Evolutionary conservation across 257 asterid species (phyloP), one percentile per base, ranked within the genome.

Genomic region (Gynochthodes officinalis): DNA sequence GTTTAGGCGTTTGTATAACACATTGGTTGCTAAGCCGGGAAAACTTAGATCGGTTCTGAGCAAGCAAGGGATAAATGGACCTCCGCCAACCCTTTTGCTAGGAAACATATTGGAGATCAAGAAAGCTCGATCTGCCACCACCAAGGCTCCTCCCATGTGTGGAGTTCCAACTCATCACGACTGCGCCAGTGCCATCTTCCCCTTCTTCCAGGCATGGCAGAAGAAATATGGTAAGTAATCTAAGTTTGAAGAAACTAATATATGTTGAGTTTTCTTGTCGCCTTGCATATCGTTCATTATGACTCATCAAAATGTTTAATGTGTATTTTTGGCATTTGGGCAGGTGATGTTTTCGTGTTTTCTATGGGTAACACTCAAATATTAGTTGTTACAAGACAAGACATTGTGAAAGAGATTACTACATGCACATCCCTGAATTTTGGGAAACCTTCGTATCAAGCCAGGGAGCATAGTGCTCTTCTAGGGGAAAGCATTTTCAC

Each of bases 41-140:
- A 79, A 73, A 67, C 73, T 82, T n/a, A 82, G 82, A 9, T 49
- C 46, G 18, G 59, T 77, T 8, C 71, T 87, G 68, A 76, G 19
- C 73, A 83, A 74, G 33, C 95, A 88, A 71, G 89, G 95, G 25
- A 72, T 88, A 49, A 57, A 60, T 12, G 95, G 95, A n/a, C 95
- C 95, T 21, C 75, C 86, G 0, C 86, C 90, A 1, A 73, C 52
- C 27, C 27, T 81, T 74, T 50, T 86, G 21, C 73, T 88, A 1
- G 91, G 95, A 1, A 88, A 88, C 84, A 64, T 86, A 2, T 70
- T 83, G 42, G 91, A 86, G 61, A 85, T 88, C 77, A 86, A 82
- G 75, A 88, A 77, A 69, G 69, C 86, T 19, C 75, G 84, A 15
- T 62, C 64, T 7, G 79, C 72, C 25, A 72, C 81, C 14, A 61